Evolutionary conservation across 2,329 filamentous ascomycete species (phyloP).

Genomic region (Calycina herbarum): DNA sequence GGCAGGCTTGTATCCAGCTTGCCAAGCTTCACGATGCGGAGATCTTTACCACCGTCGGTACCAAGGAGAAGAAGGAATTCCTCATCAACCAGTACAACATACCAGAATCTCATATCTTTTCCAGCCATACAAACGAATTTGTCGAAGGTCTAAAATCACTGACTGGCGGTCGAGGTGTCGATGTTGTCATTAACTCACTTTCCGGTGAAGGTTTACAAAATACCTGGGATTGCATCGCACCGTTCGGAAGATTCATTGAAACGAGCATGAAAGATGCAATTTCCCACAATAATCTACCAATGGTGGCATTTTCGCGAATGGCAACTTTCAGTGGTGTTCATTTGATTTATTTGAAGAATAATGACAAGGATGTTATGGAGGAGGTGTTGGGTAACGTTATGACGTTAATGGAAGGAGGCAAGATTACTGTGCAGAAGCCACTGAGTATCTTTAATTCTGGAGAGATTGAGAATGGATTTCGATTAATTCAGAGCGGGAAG

Average conservation of each 20-base stretch:
- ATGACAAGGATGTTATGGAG: neutral
- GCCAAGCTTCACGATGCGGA: slow-evolving; percentile 29
- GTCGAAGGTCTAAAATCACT: slow-evolving; percentile 33
- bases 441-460: slow-evolving; percentile 14
- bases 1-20: slow-evolving; percentile 37
- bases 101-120: slow-evolving; percentile 42
- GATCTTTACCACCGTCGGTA: slow-evolving; percentile 37
- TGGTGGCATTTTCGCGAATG: slow-evolving; percentile 39
- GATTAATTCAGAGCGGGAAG: slow-evolving; percentile 23
- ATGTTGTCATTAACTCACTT: slow-evolving; percentile 35
- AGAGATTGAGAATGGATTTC: slow-evolving; percentile 20
- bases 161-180: slow-evolving; percentile 32
- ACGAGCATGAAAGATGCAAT: slow-evolving; percentile 35
- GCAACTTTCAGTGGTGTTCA: slow-evolving; percentile 44
- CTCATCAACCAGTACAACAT: slow-evolving; percentile 38
- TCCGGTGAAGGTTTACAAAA: slow-evolving; percentile 38
- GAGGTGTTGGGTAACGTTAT: slow-evolving; percentile 27
- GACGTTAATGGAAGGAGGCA: neutral
- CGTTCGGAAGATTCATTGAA: slow-evolving; percentile 41
- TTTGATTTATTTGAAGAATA: slow-evolving; percentile 8
- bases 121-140: slow-evolving; percentile 40
- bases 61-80: slow-evolving; percentile 34
- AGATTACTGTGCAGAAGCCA: neutral
- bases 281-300: slow-evolving; percentile 35
- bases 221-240: slow-evolving; percentile 44